Base-by-base conservation (phyloP, 2,329 filamentous ascomycete genomes). In the Penicillium sp. region DNA sequence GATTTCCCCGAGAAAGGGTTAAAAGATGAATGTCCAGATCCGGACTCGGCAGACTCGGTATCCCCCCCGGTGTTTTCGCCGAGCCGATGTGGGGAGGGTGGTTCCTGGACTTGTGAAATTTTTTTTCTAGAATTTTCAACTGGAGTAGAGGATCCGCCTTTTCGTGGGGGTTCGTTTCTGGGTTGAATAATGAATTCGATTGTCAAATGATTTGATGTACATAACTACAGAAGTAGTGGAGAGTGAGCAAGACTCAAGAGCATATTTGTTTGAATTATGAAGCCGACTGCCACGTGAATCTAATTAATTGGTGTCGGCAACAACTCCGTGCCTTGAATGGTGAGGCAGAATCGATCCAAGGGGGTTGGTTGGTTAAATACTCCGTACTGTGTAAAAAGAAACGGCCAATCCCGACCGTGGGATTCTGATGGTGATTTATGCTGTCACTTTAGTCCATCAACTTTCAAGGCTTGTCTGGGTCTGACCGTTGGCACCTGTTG, bases 41-140 rank as follows among this genome's bases (percentile, higher is more conserved):
- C 28, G 30, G 28, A 33, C 38, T 39, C 49, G 49, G 49, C 19
- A 45, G 16, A 48, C 39, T 52, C 49, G 49, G 49, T 41, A 52
- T 52, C 29, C 39, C 45, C 28, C 28, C 37, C 43, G 37, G 45
- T 27, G 22, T 39, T 27, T 29, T 52, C 39, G 39, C 45, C 49
- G 48, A 50, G 43, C 49, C 49, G 49, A 52, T 49, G 49, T 52
- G 49, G 49, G 39, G 49, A 37, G 25, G 22, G 25, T 40, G 37
- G 37, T 47, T 47, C 43, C 19, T 50, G 43, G 43, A 3, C 16
- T 31, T n/a, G 41, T 47, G 37, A 19, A 11, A 41, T 39, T 39
- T 12, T 14, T 43, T 36, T 35, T 12, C 1, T 22, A 34, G 11
- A 9, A 29, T 25, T 25, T 25, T 25, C 22, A 25, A 8, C 4